Evolutionary conservation across 306 rosid species (phyloP), one percentile per base, ranked within the genome.

Genomic region (Ammopiptanthus mongolicus): DNA sequence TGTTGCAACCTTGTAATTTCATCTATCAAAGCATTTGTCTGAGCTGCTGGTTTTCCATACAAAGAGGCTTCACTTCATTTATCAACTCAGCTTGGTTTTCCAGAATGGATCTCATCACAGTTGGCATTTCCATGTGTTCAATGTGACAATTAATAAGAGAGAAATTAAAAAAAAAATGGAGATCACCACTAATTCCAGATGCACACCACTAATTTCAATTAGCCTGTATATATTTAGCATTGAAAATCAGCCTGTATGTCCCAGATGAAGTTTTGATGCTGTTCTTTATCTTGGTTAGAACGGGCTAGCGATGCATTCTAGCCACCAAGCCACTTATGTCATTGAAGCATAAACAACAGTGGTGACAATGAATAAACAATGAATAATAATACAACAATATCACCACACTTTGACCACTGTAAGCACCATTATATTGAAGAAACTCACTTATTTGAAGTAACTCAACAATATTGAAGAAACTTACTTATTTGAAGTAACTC

Each of bases 41-140:
- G 75, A 96, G 97, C 83, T 86, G 96, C 78, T 96, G 91, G 82
- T 89, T 89, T 84, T 96, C 99, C 76, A 89, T 83, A 71, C 90
- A 87, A 59, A 96, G 88, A 76, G 96, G 87, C 87, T 84, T 89
- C 1, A 96, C 88, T 87, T 96, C 98, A 83, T 90, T 86, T 85
- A 92, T 83, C 79, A 96, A 83, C 83, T 91, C 96, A 5, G 96
- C 92, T 87, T 90, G 99, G 87, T 89, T 96, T 80, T 91, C 92
- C 84, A 92, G 69, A 76, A 96, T 59, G 62, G 89, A 76, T 60
- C 72, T 86, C 96, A 83, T 83, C 72, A 81, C 81, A 6, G 79
- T 77, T 19, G 96, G 84, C 88, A 83, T 86, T 73, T 90, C 91
- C 72, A 70, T 89, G 98, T 92, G 93, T 72, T 46, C 18, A 66